These are phyloP conservation scores for Trametes elegans DNA, from an alignment of 768 basidiomycete species.

Conservation along the genomic window DNA sequence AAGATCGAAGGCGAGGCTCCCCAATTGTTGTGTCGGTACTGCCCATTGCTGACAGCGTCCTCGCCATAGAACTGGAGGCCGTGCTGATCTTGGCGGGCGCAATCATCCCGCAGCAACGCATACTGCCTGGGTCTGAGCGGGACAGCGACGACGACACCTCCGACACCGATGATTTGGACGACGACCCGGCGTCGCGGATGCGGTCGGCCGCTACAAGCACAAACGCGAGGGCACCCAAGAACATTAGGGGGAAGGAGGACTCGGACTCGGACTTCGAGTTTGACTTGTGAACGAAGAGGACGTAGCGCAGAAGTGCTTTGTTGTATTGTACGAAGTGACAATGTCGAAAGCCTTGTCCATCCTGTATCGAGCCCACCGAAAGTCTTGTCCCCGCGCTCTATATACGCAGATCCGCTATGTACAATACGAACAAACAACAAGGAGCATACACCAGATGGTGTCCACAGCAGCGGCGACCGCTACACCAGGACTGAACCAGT, in stretches of 20 bases:
- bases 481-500: neutral
- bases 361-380: too few species aligned
- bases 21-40: constrained; percentile 7
- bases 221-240: constrained; percentile 51
- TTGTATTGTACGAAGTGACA: too few species aligned
- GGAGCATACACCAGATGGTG: neutral
- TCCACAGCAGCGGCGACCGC: neutral
- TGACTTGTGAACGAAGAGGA: constrained; percentile 4
- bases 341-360: too few species aligned
- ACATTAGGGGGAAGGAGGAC: constrained; percentile 58
- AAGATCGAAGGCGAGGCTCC: constrained; percentile 65
- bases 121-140: constrained; percentile 25
- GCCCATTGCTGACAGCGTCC: neutral
- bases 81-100: constrained; percentile 63
- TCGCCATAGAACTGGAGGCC: constrained; percentile 62
- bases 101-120: constrained; percentile 55
- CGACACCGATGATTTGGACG: constrained; percentile 47
- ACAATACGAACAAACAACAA: constrained; percentile 9
- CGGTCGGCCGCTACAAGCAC: constrained; percentile 57
- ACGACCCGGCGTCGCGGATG: constrained; percentile 51
- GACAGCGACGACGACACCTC: constrained; percentile 33
- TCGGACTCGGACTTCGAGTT: constrained; percentile 77
- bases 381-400: constrained; percentile 5
- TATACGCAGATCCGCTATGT: constrained; percentile 7
- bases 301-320: neutral